Conservation (phyloP, 148 eudicot genomes). For the Vaccinium vitisidaea region DNA sequence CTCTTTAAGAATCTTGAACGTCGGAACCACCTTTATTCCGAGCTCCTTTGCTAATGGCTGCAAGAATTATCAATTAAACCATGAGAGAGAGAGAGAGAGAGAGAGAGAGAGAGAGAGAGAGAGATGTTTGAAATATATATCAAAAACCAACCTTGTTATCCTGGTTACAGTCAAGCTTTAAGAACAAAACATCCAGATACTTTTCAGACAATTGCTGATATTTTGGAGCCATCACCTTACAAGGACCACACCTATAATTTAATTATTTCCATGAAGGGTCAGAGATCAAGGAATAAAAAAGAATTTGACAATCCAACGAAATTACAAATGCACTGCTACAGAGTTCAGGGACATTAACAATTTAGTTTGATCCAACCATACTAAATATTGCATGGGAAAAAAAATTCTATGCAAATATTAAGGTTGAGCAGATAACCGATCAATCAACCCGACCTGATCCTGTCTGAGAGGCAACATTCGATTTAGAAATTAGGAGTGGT, state of each 20-base stretch:
- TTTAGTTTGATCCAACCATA: background rate
- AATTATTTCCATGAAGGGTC: background rate
- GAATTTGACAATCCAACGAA: background rate
- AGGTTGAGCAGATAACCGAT: no score
- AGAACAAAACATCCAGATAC: slow-evolving; percentile 60
- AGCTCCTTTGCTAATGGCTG: slow-evolving; percentile 91
- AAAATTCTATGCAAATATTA: no score
- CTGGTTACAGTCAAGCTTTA: slow-evolving; percentile 90
- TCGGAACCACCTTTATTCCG: slow-evolving; percentile 80
- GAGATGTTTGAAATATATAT: background rate
- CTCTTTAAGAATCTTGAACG: slow-evolving; percentile 88
- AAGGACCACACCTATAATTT: slow-evolving; percentile 83
- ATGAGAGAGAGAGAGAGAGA: slow-evolving; percentile 12
- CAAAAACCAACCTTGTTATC: slow-evolving; percentile 59
- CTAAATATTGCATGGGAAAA: background rate
- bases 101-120: background rate
- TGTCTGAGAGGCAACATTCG: no score
- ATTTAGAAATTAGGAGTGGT: no score
- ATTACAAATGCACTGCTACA: background rate
- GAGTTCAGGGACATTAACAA: background rate
- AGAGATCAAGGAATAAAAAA: slow-evolving; percentile 2
- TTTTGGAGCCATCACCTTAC: slow-evolving; percentile 92
- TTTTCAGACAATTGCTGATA: slow-evolving; percentile 63
- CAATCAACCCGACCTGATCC: no score
- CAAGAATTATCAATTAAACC: slow-evolving; percentile 18